These are phyloP conservation scores for Lavandula angustifolia DNA, from an alignment of 257 asterid species.

Conservation along the genomic window DNA sequence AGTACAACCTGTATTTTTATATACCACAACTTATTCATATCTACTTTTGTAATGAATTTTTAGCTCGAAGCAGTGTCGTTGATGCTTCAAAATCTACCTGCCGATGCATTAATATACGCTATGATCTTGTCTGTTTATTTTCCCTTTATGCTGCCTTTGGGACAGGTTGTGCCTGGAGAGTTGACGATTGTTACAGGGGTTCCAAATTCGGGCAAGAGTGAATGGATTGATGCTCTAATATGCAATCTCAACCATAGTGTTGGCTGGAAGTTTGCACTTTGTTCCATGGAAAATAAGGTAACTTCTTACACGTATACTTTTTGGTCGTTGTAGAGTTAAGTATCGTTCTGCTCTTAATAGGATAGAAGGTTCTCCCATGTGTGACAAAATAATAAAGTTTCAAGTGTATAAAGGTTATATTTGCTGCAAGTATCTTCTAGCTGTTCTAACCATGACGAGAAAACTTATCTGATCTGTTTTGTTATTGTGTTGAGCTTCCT, in stretches of 20 bases:
- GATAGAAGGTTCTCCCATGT: background rate
- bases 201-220: constrained; percentile 99
- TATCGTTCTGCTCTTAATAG: background rate
- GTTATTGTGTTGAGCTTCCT: background rate
- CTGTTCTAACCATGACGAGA: background rate
- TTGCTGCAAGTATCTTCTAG: background rate
- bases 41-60: background rate
- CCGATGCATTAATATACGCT: constrained; percentile 6
- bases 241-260: constrained; percentile 83
- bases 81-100: background rate
- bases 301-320: constrained; percentile 23
- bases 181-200: constrained; percentile 92
- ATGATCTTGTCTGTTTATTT: background rate
- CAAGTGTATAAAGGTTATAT: background rate
- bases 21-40: background rate
- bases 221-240: constrained; percentile 97
- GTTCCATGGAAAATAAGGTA: constrained; percentile 98
- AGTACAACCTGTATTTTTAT: background rate
- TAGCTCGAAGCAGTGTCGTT: background rate
- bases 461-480: background rate
- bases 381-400: constrained; percentile 7
- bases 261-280: constrained; percentile 95
- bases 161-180: constrained; percentile 97
- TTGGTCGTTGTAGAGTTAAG: background rate
- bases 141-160: constrained; percentile 22